These are phyloP conservation scores for Malus hybrid DNA, from an alignment of 331 rosid species.

Conservation along the genomic window DNA sequence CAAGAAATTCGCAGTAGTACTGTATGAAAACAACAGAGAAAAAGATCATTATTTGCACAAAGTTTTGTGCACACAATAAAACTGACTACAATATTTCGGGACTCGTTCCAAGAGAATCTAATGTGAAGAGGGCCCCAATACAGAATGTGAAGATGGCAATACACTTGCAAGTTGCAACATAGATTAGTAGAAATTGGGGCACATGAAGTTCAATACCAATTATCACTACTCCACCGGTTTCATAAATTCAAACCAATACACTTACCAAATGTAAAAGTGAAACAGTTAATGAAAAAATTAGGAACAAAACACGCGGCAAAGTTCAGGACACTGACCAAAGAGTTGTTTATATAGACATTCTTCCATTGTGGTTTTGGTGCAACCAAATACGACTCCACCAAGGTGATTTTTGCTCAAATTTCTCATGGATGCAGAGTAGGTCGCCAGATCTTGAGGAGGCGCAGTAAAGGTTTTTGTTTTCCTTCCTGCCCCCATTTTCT, in stretches of 20 bases:
- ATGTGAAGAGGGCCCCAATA: not conserved
- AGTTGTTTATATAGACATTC: conserved; percentile 71
- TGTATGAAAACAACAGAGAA: not conserved
- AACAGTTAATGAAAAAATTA: not conserved
- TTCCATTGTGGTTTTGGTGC: conserved; percentile 47
- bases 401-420: conserved; percentile 54
- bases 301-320: conserved; percentile 13
- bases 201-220: not conserved
- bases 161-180: not conserved
- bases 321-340: conserved; percentile 52
- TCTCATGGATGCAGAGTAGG: conserved; percentile 17
- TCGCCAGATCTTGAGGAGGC: not conserved
- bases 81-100: not conserved
- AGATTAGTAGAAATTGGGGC: not conserved
- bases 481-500: conserved; percentile 45
- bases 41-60: not conserved
- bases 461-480: conserved; percentile 5
- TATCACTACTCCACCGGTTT: not conserved
- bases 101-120: not conserved
- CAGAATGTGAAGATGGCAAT: not conserved
- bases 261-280: not conserved
- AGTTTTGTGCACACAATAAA: not conserved
- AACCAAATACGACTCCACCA: conserved; percentile 90
- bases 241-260: not conserved
- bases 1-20: not conserved